Conservation (phyloP, 148 eudicot genomes). For the Agrostemma githago region DNA sequence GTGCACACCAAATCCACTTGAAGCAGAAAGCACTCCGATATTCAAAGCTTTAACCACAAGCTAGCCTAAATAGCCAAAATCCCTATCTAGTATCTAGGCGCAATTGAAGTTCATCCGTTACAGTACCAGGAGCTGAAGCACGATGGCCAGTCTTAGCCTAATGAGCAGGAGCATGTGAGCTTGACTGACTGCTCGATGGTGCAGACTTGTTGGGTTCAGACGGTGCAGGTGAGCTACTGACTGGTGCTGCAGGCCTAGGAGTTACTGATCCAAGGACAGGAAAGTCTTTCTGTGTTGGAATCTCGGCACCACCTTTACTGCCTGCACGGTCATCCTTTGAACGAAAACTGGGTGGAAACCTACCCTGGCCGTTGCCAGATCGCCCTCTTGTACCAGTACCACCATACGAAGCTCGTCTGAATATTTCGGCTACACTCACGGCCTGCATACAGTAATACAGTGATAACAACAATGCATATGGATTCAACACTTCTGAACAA, state of each 20-base stretch:
- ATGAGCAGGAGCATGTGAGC: not conserved
- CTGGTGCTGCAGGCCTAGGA: not conserved
- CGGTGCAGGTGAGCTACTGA: not conserved
- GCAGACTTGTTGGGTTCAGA: not conserved
- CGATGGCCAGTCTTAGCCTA: not conserved
- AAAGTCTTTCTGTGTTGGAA: not conserved
- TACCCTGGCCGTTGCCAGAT: not conserved
- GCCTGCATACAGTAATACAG: not conserved
- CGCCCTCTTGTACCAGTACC: not conserved
- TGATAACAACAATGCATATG: not conserved
- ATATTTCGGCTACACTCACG: not conserved
- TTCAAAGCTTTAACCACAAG: too few species aligned
- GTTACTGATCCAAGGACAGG: not conserved
- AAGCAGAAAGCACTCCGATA: too few species aligned
- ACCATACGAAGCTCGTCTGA: not conserved
- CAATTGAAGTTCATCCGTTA: too few species aligned
- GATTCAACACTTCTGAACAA: not conserved
- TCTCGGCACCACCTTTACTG: not conserved
- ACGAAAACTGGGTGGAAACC: not conserved
- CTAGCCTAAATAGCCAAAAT: too few species aligned
- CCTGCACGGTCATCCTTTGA: not conserved
- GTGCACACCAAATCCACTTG: too few species aligned
- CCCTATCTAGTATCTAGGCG: too few species aligned
- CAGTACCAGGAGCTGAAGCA: not conserved
- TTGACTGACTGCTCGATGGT: not conserved